Conservation (phyloP, 345 rosid species). For the Hypericum androsaemum region DNA sequence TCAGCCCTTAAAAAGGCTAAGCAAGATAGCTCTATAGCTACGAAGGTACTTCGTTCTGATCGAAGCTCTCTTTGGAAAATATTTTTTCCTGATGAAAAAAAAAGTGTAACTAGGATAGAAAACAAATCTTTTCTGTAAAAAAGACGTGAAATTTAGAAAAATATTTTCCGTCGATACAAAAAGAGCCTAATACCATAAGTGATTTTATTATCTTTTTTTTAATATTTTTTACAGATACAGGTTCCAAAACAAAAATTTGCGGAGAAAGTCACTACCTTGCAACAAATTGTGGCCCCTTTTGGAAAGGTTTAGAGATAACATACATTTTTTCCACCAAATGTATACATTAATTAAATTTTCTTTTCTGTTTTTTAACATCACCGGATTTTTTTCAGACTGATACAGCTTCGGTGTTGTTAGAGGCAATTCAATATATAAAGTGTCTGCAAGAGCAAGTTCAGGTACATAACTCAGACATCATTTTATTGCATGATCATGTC, state of each 20-base stretch:
- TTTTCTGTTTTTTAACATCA: neutral
- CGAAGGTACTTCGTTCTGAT: too few relatives aligned
- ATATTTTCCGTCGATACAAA: neutral
- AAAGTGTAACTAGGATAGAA: slow-evolving; percentile 32
- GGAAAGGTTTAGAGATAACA: slow-evolving; percentile 52
- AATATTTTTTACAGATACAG: slow-evolving; percentile 25
- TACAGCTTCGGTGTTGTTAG: slow-evolving; percentile 77
- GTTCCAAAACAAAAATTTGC: slow-evolving; percentile 78
- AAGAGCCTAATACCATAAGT: neutral
- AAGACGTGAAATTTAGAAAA: neutral
- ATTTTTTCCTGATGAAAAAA: too few relatives aligned
- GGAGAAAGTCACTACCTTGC: slow-evolving; percentile 80
- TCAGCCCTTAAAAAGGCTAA: slow-evolving; percentile 42
- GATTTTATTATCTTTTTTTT: neutral
- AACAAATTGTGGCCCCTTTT: slow-evolving; percentile 95
- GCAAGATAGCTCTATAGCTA: slow-evolving; percentile 37
- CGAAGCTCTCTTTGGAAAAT: too few relatives aligned
- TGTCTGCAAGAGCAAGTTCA: slow-evolving; percentile 76
- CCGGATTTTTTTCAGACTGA: slow-evolving; percentile 52
- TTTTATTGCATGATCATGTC: too few relatives aligned
- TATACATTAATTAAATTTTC: neutral
- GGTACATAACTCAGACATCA: slow-evolving; percentile 31
- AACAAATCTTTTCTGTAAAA: neutral
- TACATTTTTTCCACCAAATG: slow-evolving; percentile 2
- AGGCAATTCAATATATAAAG: slow-evolving; percentile 68